phyloP scores from a whole-genome alignment of 805 yeast species.

The Myxozyma mucilagina region DNA sequence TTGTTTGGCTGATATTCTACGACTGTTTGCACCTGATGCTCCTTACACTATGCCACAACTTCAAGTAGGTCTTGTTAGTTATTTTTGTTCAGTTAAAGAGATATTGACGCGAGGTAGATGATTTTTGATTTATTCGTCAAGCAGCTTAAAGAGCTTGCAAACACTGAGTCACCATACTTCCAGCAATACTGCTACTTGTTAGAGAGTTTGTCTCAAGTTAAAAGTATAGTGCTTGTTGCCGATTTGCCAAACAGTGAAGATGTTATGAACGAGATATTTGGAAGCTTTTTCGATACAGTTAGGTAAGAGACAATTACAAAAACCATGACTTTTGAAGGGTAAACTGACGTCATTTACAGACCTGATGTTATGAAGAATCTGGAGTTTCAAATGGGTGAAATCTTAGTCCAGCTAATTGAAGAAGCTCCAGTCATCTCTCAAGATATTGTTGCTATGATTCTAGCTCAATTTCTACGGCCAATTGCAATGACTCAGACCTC shows the following conservation, averaged over 20 bases:
- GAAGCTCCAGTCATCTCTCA: conserved; percentile 68
- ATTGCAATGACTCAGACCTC: conserved; percentile 34
- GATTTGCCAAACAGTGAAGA: conserved; percentile 66
- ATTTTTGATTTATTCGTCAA: conserved; percentile 66
- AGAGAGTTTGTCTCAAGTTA: conserved; percentile 69
- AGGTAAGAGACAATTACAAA: conserved; percentile 34
- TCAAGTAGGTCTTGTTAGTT: conserved; percentile 39
- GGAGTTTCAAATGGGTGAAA: conserved; percentile 64
- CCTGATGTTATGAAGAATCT: conserved; percentile 41
- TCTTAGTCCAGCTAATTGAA: conserved; percentile 71
- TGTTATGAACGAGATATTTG: conserved; percentile 58
- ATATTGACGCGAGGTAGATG: conserved; percentile 27
- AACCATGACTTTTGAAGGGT: background rate
- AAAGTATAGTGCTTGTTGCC: conserved; percentile 69
- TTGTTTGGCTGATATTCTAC: conserved; percentile 69
- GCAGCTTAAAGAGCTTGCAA: conserved; percentile 57
- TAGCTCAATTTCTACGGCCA: conserved; percentile 59
- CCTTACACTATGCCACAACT: conserved; percentile 71
- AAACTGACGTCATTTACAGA: background rate
- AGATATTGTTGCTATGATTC: conserved; percentile 58
- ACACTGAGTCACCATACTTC: conserved; percentile 57
- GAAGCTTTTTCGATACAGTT: conserved; percentile 58
- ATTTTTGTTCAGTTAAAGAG: background rate
- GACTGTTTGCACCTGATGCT: conserved; percentile 86
- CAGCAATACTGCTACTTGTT: conserved; percentile 64